Conservation (phyloP, 805 yeast genomes). For the Jamesozyma jinghongensis region DNA sequence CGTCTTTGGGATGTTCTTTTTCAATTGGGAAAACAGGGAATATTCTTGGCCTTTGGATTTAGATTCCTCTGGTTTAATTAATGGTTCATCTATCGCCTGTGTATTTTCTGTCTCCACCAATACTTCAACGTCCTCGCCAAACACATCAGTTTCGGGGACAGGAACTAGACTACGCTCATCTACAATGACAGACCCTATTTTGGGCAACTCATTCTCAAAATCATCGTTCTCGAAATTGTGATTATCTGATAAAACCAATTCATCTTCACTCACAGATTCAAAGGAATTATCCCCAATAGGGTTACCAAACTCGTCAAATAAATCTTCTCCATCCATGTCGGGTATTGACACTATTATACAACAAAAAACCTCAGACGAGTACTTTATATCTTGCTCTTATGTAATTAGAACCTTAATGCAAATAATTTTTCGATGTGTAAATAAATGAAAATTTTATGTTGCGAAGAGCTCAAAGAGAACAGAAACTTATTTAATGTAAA, state of each 20-base stretch:
- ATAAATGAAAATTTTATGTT: too few species aligned
- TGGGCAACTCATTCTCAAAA: background rate
- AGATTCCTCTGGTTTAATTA: conserved; percentile 44
- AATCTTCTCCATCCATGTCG: conserved; percentile 47
- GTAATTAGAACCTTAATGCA: too few species aligned
- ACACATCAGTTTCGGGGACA: conserved; percentile 36
- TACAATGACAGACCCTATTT: background rate
- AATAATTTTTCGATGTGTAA: too few species aligned
- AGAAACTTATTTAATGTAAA: too few species aligned
- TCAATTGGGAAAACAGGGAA: conserved; percentile 12
- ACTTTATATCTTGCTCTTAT: too few species aligned
- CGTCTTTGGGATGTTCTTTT: conserved; percentile 43
- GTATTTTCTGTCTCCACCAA: conserved; percentile 46
- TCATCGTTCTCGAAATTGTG: background rate
- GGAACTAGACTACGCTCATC: conserved; percentile 4
- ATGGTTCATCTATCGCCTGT: conserved; percentile 51
- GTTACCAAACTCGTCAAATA: conserved; percentile 59
- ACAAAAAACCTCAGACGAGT: too few species aligned
- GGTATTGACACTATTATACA: too few species aligned
- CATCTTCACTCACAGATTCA: background rate
- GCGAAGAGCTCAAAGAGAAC: too few species aligned
- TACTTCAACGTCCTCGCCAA: conserved; percentile 58
- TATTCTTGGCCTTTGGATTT: conserved; percentile 28
- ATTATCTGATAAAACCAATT: background rate
- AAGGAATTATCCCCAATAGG: conserved; percentile 10